Evolutionary conservation across 2,329 filamentous ascomycete species (phyloP).

Genomic region (Ophiostoma ips): DNA sequence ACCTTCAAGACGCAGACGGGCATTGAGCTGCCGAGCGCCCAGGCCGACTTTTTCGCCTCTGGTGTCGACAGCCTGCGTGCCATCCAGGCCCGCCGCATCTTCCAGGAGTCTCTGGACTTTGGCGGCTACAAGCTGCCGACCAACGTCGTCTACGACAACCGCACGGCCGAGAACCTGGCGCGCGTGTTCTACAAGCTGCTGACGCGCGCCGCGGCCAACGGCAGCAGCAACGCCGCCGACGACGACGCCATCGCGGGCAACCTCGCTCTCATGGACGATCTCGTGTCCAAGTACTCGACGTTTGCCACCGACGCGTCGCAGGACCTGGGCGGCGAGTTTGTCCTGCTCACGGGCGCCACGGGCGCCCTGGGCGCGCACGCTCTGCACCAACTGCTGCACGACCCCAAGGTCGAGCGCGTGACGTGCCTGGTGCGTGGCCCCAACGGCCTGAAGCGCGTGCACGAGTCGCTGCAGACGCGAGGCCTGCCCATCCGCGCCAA

Average conservation of each 20-base stretch:
- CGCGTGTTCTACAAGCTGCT: conserved; percentile 16
- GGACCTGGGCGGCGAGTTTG: conserved; percentile 2
- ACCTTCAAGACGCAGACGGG: conserved; percentile 18
- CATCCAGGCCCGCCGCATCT: conserved; percentile 28
- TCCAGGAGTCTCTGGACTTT: conserved; percentile 26
- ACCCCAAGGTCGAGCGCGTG: conserved; percentile 21
- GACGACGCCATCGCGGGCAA: neutral
- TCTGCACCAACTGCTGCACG: conserved; percentile 23
- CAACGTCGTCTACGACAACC: conserved; percentile 30
- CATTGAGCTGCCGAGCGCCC: conserved; percentile 18
- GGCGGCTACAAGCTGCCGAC: conserved; percentile 18
- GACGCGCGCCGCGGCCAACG: conserved; percentile 13
- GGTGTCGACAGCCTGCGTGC: conserved; percentile 34
- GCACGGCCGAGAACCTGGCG: conserved; percentile 24
- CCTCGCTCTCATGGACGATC: conserved; percentile 23
- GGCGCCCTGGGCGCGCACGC: conserved; percentile 29
- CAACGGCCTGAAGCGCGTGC: conserved; percentile 8
- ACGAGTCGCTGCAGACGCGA: conserved; percentile 8
- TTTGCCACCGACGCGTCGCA: conserved; percentile 17
- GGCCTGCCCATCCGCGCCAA: neutral
- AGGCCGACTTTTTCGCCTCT: conserved; percentile 28
- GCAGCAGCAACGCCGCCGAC: neutral
- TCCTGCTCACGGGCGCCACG: conserved; percentile 28
- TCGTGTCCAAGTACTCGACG: conserved; percentile 31
- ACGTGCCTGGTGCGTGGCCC: conserved; percentile 19